Evolutionary conservation across 2,329 filamentous ascomycete species (phyloP), one percentile per base, ranked within the genome.

Genomic region (Ceratocystis albifundus): DNA sequence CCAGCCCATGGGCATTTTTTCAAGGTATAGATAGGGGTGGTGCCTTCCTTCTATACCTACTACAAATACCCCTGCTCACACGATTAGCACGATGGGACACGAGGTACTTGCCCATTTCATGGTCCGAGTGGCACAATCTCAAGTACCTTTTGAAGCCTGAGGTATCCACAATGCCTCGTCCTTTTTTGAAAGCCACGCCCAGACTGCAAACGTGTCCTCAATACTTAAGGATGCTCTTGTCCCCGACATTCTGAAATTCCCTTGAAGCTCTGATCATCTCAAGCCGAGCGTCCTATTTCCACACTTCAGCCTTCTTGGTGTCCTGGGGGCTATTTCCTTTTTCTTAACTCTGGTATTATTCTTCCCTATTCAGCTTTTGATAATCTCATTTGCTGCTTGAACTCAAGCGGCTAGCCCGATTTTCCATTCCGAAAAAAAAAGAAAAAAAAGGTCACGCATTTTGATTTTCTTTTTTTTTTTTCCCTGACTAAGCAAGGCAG

Each of bases 191-290:
- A 44, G 55, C 44, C 62, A 65, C 64, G 28, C 64, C 61, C 50
- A 66, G 53, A 55, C n/a, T 46, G 59, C 59, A 64, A 67, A 68
- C 67, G 67, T 68, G 67, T 68, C 67, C 67, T 68, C 67, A 68
- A 65, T 68, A 68, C 65, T 65, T 68, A 68, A 68, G 65, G 55
- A 66, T 65, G 67, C 22, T 46, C 46, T 64, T 28, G 62, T 66
- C 65, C 64, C 67, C 61, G 41, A 61, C 30, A n/a, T 59, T 50
- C 57, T 15, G 46, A 25, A 8, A 32, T 7, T 30, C 41, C 64
- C 46, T 25, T 64, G 36, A 30, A 57, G 53, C 45, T 48, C 61
- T 62, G 64, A 55, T 57, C 46, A 61, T 66, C 41, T 63, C 66
- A 65, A 68, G 66, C 57, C 66, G 61, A 68, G 66, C 66, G 66